Conservation (phyloP, 352 stramenopile species). For the Globisporangium cystogenes region DNA sequence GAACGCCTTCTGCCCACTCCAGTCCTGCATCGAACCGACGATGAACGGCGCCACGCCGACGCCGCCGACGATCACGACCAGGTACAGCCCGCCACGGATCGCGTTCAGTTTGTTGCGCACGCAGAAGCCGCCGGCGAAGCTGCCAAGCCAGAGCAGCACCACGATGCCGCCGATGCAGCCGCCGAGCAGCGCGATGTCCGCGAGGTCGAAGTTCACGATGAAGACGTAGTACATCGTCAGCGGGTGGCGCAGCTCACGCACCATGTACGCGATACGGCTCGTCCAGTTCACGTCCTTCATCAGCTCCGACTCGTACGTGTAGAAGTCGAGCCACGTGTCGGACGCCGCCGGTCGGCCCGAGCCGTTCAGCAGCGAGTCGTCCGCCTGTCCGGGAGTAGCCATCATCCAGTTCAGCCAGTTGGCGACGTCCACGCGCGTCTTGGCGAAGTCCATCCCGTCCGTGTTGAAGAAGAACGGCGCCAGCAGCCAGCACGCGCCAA, state of each 20-base stretch:
- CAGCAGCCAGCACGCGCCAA: slow-evolving; percentile 73
- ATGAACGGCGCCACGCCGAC: slow-evolving; percentile 54
- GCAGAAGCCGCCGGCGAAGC: slow-evolving; percentile 41
- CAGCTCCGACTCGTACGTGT: slow-evolving; percentile 65
- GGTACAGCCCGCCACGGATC: slow-evolving; percentile 54
- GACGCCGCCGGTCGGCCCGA: slow-evolving; percentile 15
- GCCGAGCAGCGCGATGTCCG: slow-evolving; percentile 55
- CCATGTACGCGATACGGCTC: slow-evolving; percentile 55
- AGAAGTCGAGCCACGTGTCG: slow-evolving; percentile 80
- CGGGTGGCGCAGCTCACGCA: slow-evolving; percentile 74
- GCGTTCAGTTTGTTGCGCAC: slow-evolving; percentile 60
- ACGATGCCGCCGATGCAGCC: slow-evolving; percentile 54
- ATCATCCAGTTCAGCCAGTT: slow-evolving; percentile 85
- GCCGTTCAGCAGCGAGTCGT: slow-evolving; percentile 37
- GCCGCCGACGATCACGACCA: slow-evolving; percentile 58
- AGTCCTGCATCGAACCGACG: slow-evolving; percentile 51
- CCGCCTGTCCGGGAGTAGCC: slow-evolving; percentile 40
- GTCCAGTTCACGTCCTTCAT: slow-evolving; percentile 60
- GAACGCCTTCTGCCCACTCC: slow-evolving; percentile 60
- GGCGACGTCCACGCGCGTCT: slow-evolving; percentile 77
- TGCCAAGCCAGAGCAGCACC: slow-evolving; percentile 61
- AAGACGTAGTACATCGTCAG: slow-evolving; percentile 84
- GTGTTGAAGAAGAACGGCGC: slow-evolving; percentile 88
- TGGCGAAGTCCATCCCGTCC: slow-evolving; percentile 80
- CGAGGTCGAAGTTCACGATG: slow-evolving; percentile 64